A percentile compares a stretch with the other conserved stretches of the same genome.
Evolutionary conservation across 257 asterid species (phyloP).

Genomic region (Voacanga thouarsii): DNA sequence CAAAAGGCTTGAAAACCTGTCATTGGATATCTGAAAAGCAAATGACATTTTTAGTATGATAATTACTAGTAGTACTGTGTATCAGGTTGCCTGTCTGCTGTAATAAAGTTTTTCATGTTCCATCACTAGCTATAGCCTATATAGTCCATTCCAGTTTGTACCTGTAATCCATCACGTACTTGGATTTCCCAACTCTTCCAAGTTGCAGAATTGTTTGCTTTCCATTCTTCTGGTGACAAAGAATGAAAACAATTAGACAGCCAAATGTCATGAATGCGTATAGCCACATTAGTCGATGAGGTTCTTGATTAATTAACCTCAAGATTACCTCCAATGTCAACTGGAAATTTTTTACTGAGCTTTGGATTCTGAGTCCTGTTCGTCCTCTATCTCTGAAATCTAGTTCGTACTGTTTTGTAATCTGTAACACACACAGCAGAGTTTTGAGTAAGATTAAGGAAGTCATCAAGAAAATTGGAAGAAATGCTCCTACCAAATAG

Average conservation of each 20-base stretch:
- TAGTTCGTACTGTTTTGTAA: slow-evolving; percentile 64
- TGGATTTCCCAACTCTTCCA: slow-evolving; percentile 78
- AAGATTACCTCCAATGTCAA: slow-evolving; percentile 66
- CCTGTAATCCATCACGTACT: slow-evolving; percentile 95
- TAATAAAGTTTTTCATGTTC: no score
- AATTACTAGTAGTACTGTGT: not conserved
- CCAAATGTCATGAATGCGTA: no score
- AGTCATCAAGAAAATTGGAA: not conserved
- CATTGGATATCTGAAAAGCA: slow-evolving; percentile 74
- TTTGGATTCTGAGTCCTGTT: slow-evolving; percentile 68
- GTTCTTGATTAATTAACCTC: not conserved
- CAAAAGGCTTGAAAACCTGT: slow-evolving; percentile 93
- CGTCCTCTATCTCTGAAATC: slow-evolving; percentile 84
- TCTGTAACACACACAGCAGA: slow-evolving; percentile 27
- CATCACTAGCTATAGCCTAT: no score
- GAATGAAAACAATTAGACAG: not conserved
- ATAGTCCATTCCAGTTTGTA: slow-evolving; percentile 4
- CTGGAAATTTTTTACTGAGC: slow-evolving; percentile 89
- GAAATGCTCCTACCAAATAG: not conserved
- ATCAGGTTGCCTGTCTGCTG: not conserved
- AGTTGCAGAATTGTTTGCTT: slow-evolving; percentile 88
- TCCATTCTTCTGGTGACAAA: slow-evolving; percentile 55
- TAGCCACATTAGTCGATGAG: not conserved
- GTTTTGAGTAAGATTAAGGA: not conserved
- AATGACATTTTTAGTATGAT: not conserved